phyloP scores from a whole-genome alignment of 2,329 filamentous ascomycete species.

The Spiromastix sp. region DNA sequence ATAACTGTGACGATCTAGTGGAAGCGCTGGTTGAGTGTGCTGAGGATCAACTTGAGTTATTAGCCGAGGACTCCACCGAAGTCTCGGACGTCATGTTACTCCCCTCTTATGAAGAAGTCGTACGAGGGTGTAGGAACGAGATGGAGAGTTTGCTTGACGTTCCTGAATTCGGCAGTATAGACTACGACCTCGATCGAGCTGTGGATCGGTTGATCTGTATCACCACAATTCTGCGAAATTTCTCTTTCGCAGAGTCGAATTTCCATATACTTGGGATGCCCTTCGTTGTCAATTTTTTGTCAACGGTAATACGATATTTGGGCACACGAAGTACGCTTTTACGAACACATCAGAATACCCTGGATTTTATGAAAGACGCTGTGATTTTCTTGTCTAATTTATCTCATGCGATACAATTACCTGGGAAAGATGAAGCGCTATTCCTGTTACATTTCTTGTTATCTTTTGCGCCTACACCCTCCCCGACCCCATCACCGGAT shows the following conservation, averaged over 20 bases:
- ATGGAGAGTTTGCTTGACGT: slow-evolving; percentile 61
- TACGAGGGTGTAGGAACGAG: slow-evolving; percentile 68
- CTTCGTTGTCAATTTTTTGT: slow-evolving; percentile 70
- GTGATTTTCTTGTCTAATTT: slow-evolving; percentile 85
- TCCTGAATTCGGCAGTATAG: slow-evolving; percentile 61
- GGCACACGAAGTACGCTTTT: slow-evolving; percentile 83
- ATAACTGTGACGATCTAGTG: slow-evolving; percentile 75
- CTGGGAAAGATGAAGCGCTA: slow-evolving; percentile 75
- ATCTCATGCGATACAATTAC: slow-evolving; percentile 67
- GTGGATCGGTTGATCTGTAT: slow-evolving; percentile 83
- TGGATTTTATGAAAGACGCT: slow-evolving; percentile 96
- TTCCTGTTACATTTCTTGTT: slow-evolving; percentile 82
- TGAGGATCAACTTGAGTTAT: slow-evolving; percentile 72
- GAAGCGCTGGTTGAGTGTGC: slow-evolving; percentile 85
- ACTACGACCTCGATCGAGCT: slow-evolving; percentile 74
- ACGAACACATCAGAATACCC: slow-evolving; percentile 68
- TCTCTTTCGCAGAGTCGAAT: slow-evolving; percentile 77
- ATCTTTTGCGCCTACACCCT: slow-evolving; percentile 74
- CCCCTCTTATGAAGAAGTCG: slow-evolving; percentile 75
- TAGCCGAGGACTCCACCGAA: slow-evolving; percentile 77
- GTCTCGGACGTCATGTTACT: slow-evolving; percentile 80
- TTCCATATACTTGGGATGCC: slow-evolving; percentile 65
- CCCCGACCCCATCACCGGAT: slow-evolving; percentile 48
- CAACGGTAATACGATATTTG: slow-evolving; percentile 71
- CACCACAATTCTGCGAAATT: slow-evolving; percentile 82